Evolutionary conservation across 805 yeast genomes (phyloP), one percentile per base, ranked within the genome.

Genomic region (Huiozyma naganishii): DNA sequence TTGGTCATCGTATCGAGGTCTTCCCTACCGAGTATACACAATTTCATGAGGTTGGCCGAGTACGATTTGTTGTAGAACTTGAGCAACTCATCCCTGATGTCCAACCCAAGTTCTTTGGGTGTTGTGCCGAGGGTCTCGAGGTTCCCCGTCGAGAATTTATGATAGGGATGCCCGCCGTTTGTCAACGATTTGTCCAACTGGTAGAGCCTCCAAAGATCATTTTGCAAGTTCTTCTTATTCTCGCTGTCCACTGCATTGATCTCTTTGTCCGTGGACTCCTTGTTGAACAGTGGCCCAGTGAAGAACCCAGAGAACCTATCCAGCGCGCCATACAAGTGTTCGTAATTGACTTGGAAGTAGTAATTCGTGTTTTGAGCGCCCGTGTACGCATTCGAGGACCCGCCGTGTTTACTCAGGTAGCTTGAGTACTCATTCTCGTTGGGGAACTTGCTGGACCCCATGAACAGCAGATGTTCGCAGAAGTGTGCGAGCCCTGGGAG

Each of bases 241-340:
- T 90, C 98, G 34, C 95, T 83, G 63, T 90, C 96, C 7, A 90
- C 97, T 1, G 97, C 97, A 49, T 79, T 77, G 54, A 90, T 83
- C 64, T 90, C 98, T 44, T 97, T 73, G 57, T 88, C 95, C 58
- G 87, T 85, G 58, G 96, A 81, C 49, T 77, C 70, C 43, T 71
- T 65, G 41, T 68, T 65, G 53, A 90, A 90, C 52, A 90, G 67
- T 1, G 98, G 98, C 29, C 76, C 62, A 32, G 89, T 82, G 68
- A 90, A 90, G 59, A 90, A 90, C 61, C 90, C 97, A 5, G 95
- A 76, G 62, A 90, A 90, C 53, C 97, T 71, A 61, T 90, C 97
- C 42, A 90, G 67, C 0, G 97, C 96, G 6, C 95, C 96, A 48
- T 80, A 78, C 47, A 90, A 68, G 51, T 80, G 76, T 49, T 79